phyloP scores from a whole-genome alignment of 768 basidiomycete genomes.

The Jaapia argillacea region DNA sequence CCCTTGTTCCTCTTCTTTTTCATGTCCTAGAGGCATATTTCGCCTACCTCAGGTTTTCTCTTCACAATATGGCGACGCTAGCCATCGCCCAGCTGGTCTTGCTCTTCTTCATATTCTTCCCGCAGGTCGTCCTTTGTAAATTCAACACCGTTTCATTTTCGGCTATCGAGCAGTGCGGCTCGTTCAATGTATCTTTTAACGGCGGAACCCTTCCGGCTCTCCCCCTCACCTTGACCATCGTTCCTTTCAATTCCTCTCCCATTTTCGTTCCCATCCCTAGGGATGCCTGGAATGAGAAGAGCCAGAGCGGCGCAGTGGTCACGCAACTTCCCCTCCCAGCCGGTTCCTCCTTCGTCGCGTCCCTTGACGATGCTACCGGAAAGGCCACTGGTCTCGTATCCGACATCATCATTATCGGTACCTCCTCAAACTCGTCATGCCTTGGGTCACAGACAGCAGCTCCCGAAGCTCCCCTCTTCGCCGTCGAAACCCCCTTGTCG shows the following conservation, averaged over 20 bases:
- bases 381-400: conserved; percentile 31
- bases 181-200: conserved; percentile 33
- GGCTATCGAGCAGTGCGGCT: conserved; percentile 41
- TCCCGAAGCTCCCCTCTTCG: conserved; percentile 18
- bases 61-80: not conserved
- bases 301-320: conserved; percentile 31
- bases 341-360: conserved; percentile 41
- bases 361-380: conserved; percentile 39
- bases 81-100: conserved; percentile 21
- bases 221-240: conserved; percentile 37
- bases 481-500: conserved; percentile 20
- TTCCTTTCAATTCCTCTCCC: conserved; percentile 44
- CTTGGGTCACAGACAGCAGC: conserved; percentile 15
- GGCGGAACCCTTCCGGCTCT: conserved; percentile 27
- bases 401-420: conserved; percentile 33
- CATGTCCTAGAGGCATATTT: no score
- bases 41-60: not conserved
- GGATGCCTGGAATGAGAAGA: conserved; percentile 22
- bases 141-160: conserved; percentile 26
- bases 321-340: conserved; percentile 42
- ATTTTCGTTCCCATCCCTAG: conserved; percentile 35
- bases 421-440: conserved; percentile 34
- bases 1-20: no score
- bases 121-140: conserved; percentile 29
- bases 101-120: conserved; percentile 23